Conservation (phyloP, 805 yeast genomes). For the Wickerhamomyces sydowiorum region DNA sequence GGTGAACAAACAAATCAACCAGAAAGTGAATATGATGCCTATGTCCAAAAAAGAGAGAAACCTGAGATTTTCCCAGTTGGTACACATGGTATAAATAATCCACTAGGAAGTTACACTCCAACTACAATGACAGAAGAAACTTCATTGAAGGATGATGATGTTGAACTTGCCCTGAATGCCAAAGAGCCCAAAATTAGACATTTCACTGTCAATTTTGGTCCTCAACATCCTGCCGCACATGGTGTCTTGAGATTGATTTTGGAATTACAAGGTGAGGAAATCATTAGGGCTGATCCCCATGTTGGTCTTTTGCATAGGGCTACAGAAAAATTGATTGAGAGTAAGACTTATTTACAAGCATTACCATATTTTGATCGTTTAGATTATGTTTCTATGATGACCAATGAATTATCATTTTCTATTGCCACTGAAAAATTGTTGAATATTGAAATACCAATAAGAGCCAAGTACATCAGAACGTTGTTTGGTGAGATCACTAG, state of each 20-base stretch:
- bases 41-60: slow-evolving; percentile 14
- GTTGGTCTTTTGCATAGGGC: slow-evolving; percentile 86
- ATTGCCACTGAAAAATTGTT: slow-evolving; percentile 80
- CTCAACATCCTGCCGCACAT: slow-evolving; percentile 94
- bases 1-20: too few relatives aligned
- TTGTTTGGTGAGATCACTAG: slow-evolving; percentile 85
- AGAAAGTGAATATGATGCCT: slow-evolving; percentile 18
- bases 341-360: slow-evolving; percentile 83
- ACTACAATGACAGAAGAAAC: slow-evolving; percentile 23
- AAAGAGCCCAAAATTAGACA: slow-evolving; percentile 57
- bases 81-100: slow-evolving; percentile 29
- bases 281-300: slow-evolving; percentile 83
- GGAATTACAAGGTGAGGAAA: slow-evolving; percentile 86
- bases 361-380: slow-evolving; percentile 84
- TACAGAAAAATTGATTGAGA: slow-evolving; percentile 82
- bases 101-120: slow-evolving; percentile 32
- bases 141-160: slow-evolving; percentile 28
- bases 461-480: slow-evolving; percentile 82
- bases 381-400: slow-evolving; percentile 86
- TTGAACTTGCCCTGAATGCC: slow-evolving; percentile 10
- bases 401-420: slow-evolving; percentile 80
- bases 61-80: slow-evolving; percentile 10
- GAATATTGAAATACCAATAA: slow-evolving; percentile 77
- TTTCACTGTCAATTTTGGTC: slow-evolving; percentile 87
- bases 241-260: slow-evolving; percentile 83